Evolutionary conservation across 768 basidiomycete genomes (phyloP), one percentile per base, ranked within the genome.

Genomic region (Tubosaeta brunneosetosa): DNA sequence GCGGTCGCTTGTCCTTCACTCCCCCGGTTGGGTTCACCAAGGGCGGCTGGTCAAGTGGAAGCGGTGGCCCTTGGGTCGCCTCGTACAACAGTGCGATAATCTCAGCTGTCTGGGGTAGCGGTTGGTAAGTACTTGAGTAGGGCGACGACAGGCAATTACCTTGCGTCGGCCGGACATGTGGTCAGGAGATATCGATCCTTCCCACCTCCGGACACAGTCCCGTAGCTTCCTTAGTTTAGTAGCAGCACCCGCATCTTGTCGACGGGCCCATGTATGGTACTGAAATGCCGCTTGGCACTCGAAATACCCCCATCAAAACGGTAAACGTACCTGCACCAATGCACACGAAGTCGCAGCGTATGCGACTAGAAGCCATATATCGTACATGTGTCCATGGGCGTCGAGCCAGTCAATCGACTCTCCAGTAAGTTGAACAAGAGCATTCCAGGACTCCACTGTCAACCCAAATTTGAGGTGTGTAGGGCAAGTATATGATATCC

Each of bases 81-180:
- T 94, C 92, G 67, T 91, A 94, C 33, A 97, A 75, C 25, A 97
- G 75, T 6, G 88, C 79, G 59, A 97, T 95, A 51, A 95, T 94
- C 71, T 97, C 94, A 43, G 91, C 84, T 0, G 91, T 92, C 90
- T 94, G 67, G 12, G 52, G 14, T 40, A 14, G 25, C 34, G 13
- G 54, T 34, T 49, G n/a, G 16, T n/a, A 51, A 13, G 38, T 13
- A 29, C 44, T 14, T 37, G 22, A 34, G 25, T 4, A 49, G 4
- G 22, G 33, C 13, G 42, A 44, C 25, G 16, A 16, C 36, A 42
- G 43, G 8, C 42, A 71, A 78, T 59, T 56, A 76, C 91, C 85
- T 95, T 95, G 58, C 93, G 84, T 71, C 93, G 82, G 17, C 89
- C 85, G 38, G 89, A 91, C 91, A 94, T 94, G 71, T 97, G 94